Base-by-base conservation (phyloP, 2,329 filamentous ascomycete genomes). In the Alternaria infectoria region DNA sequence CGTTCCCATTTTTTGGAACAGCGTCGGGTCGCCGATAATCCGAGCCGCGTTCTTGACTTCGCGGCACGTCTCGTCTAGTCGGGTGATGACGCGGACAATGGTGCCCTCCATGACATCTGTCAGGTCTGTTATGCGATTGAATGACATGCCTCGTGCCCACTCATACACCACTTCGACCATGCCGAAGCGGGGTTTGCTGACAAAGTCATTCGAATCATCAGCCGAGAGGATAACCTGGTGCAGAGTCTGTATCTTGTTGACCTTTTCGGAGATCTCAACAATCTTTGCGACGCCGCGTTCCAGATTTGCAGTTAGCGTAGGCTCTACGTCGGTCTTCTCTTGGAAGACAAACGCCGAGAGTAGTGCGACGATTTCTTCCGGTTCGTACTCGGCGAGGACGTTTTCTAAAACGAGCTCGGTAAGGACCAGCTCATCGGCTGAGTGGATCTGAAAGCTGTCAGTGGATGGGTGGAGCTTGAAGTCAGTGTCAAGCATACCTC, bases 101-200 rank as follows among this genome's bases (percentile, higher is more conserved):
- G 96, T 98, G 2, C 96, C 96, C 81, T 99, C 96, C 74, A 98
- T 89, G 61, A 99, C 94, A 79, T 98, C 95, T 8, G 96, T 99
- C 76, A 99, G 83, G 69, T 95, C 92, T 0, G 95, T 98, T 70
- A 99, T 99, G 69, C 96, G 95, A 81, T 96, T 97, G 86, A 99
- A 99, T 56, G 92, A 95, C 93, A 98, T 98, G 25, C 96, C 96
- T 54, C 93, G 86, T 10, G 96, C 96, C 96, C 96, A 99, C 80
- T 99, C 96, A 78, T 98, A 97, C 32, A 99, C 96, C 0, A 99
- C 96, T 80, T 99, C 96, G 78, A 97, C 93, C 59, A 99, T 87
- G 1, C 95, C 96, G 77, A 99, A 99, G 10, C 95, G 88, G 2
- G 94, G 93, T 58, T 90, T 87, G 63, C 89, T 93, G 36, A 92